Evolutionary conservation across 352 stramenopile genomes (phyloP).

Genomic region (Saprolegnia parasitica): DNA sequence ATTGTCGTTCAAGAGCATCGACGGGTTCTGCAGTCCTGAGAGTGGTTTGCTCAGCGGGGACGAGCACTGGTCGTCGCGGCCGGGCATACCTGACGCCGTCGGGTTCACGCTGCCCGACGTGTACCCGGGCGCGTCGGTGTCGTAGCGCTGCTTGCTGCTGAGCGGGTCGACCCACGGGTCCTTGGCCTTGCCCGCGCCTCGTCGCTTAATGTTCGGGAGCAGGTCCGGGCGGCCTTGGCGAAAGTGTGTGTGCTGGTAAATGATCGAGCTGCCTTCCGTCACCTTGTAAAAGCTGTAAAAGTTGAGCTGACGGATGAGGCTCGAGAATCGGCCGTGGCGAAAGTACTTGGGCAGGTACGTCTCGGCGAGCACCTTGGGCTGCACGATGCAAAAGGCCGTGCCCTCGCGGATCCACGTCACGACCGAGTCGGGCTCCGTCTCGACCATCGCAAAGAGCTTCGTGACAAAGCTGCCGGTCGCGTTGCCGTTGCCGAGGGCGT

Average conservation of each 20-base stretch:
- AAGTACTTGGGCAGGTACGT: slow-evolving; percentile 89
- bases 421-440: slow-evolving; percentile 71
- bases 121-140: slow-evolving; percentile 8
- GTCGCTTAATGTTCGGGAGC: slow-evolving; percentile 80
- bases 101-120: slow-evolving; percentile 10
- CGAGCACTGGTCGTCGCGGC: slow-evolving; percentile 19
- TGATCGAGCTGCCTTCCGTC: slow-evolving; percentile 76
- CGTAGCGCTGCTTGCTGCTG: slow-evolving; percentile 22
- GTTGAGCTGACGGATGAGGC: slow-evolving; percentile 86
- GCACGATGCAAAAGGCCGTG: slow-evolving; percentile 88
- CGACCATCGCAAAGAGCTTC: slow-evolving; percentile 83
- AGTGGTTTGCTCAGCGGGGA: slow-evolving; percentile 27
- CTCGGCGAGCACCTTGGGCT: slow-evolving; percentile 83
- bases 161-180: slow-evolving; percentile 81
- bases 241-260: slow-evolving; percentile 85
- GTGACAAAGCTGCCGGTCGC: slow-evolving; percentile 67
- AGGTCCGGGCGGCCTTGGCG: slow-evolving; percentile 73
- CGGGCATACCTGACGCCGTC: slow-evolving; percentile 25
- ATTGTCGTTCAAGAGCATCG: slow-evolving; percentile 61
- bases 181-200: slow-evolving; percentile 75
- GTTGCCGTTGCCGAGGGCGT: not conserved
- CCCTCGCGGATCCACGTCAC: slow-evolving; percentile 81
- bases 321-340: slow-evolving; percentile 83
- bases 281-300: slow-evolving; percentile 92
- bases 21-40: slow-evolving; percentile 19